Percentiles rank a stretch among this genome's conserved stretches.
These are phyloP conservation scores for Chaetomium tenue DNA, from an alignment of 495 filamentous ascomycete genomes.

Conservation along the genomic window DNA sequence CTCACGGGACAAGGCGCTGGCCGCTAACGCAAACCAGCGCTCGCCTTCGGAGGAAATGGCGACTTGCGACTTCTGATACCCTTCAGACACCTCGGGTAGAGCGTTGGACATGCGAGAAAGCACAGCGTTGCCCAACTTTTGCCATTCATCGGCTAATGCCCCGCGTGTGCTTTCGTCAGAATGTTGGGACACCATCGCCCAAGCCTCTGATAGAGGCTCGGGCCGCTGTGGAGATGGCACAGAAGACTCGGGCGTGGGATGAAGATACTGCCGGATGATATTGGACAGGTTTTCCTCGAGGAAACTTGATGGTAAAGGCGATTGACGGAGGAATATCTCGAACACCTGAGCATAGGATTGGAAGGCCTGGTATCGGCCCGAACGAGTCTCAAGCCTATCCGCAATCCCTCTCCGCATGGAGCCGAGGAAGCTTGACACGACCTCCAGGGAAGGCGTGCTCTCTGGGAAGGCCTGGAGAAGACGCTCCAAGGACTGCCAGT, in stretches of 20 bases:
- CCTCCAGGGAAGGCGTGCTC: conserved; percentile 49
- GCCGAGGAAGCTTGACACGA: conserved; percentile 56
- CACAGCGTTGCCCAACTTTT: conserved; percentile 52
- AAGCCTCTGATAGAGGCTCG: conserved; percentile 36
- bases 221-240: conserved; percentile 38
- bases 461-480: conserved; percentile 61
- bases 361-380: conserved; percentile 68
- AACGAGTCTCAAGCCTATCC: conserved; percentile 68
- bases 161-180: conserved; percentile 24
- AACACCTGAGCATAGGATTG: conserved; percentile 63
- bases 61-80: conserved; percentile 68
- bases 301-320: conserved; percentile 34
- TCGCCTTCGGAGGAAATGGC: conserved; percentile 57
- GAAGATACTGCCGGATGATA: conserved; percentile 42
- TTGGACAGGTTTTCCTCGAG: conserved; percentile 46
- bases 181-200: conserved; percentile 28
- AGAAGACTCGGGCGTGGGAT: conserved; percentile 37
- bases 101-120: conserved; percentile 65
- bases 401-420: conserved; percentile 67
- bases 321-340: conserved; percentile 48
- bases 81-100: conserved; percentile 73
- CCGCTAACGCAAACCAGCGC: conserved; percentile 61
- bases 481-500: conserved; percentile 64
- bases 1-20: conserved; percentile 35
- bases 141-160: conserved; percentile 47